These are phyloP conservation scores for Populus trichocarpa DNA, from an alignment of 441 rosid species.

Conservation along the genomic window DNA sequence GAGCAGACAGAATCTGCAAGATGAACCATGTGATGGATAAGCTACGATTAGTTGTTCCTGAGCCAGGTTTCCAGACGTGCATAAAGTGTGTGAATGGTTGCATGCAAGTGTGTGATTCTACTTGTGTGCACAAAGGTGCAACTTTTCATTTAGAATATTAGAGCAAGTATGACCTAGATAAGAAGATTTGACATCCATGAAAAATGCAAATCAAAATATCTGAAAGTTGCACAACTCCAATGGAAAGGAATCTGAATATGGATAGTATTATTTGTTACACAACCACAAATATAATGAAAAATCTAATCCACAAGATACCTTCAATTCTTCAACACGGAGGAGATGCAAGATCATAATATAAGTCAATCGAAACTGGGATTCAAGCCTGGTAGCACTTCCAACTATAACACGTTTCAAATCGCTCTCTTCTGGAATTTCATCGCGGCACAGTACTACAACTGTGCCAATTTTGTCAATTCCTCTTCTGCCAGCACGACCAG, in stretches of 20 bases:
- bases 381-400: slow-evolving; percentile 85
- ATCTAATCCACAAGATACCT: slow-evolving; percentile 49
- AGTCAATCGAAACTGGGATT: slow-evolving; percentile 95
- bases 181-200: background rate
- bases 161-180: background rate
- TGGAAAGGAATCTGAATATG: slow-evolving; percentile 1
- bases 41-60: background rate
- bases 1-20: background rate
- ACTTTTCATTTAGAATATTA: background rate
- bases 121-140: background rate
- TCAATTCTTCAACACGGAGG: slow-evolving; percentile 96
- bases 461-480: slow-evolving; percentile 98
- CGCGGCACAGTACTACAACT: slow-evolving; percentile 91
- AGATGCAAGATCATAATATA: slow-evolving; percentile 98
- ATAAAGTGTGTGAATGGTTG: background rate
- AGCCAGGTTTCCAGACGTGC: background rate
- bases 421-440: slow-evolving; percentile 82
- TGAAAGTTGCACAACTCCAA: background rate
- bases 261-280: background rate
- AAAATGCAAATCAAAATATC: background rate
- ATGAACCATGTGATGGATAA: background rate
- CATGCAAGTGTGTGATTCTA: background rate
- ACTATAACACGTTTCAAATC: slow-evolving; percentile 60
- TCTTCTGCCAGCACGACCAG: slow-evolving; percentile 99
- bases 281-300: background rate